These are phyloP conservation scores for Aphanomyces astaci DNA, from an alignment of 352 stramenopile species.

Conservation along the genomic window DNA sequence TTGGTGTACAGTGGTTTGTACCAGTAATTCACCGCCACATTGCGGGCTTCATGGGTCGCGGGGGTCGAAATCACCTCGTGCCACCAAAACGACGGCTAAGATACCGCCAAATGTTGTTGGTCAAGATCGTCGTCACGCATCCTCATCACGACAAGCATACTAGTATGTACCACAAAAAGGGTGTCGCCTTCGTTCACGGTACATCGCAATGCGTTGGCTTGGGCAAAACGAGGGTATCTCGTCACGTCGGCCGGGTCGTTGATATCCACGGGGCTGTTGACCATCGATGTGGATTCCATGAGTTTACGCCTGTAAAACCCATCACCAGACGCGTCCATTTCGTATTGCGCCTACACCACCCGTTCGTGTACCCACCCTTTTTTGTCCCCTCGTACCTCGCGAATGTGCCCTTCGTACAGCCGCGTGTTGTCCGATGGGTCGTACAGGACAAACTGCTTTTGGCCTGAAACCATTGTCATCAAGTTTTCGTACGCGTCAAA, in stretches of 20 bases:
- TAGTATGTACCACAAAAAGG: background rate
- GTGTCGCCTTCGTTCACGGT: constrained; percentile 6
- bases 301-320: background rate
- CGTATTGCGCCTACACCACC: constrained; percentile 17
- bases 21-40: constrained; percentile 29
- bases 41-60: background rate
- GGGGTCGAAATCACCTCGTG: constrained; percentile 24
- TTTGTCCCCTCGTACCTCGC: constrained; percentile 18
- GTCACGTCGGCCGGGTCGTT: background rate
- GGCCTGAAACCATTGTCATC: constrained; percentile 26
- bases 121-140: background rate
- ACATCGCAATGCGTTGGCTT: background rate
- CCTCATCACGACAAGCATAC: background rate
- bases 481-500: constrained; percentile 32
- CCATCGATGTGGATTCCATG: constrained; percentile 26
- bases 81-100: constrained; percentile 27
- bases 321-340: background rate
- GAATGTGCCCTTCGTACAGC: constrained; percentile 27
- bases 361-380: background rate
- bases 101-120: background rate
- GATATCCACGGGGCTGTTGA: constrained; percentile 27
- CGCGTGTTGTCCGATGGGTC: constrained; percentile 21
- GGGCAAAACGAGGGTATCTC: constrained; percentile 3
- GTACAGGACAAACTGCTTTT: constrained; percentile 27
- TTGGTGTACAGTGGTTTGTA: constrained; percentile 23